These are phyloP conservation scores for Leptomonas pyrrhocoris DNA, from an alignment of 208 protist genomes.

Conservation along the genomic window DNA sequence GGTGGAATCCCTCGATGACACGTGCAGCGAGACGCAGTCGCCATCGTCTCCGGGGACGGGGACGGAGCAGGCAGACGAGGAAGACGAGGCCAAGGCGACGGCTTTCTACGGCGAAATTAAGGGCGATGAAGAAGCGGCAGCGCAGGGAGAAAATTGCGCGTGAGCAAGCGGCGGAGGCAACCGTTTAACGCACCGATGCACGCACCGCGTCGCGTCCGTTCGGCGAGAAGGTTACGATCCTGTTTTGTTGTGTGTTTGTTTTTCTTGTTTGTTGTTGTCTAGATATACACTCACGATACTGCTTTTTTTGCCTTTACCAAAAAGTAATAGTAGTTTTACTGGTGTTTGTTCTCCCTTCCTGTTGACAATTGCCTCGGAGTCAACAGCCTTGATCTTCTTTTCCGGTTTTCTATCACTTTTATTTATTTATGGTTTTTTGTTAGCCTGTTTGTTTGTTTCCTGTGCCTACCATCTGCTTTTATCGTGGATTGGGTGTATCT, in stretches of 20 bases:
- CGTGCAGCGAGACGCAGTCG: slow-evolving; percentile 20
- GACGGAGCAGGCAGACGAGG: neutral
- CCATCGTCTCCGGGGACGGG: neutral
- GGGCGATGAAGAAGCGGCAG: neutral
- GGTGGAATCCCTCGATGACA: slow-evolving; percentile 28
- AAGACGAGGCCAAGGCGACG: neutral
- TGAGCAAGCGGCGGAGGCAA: neutral
- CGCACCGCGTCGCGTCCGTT: no score
- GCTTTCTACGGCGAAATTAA: neutral
- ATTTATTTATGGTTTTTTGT: no score
- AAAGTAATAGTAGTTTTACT: neutral
- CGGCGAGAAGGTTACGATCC: no score
- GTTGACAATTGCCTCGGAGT: neutral
- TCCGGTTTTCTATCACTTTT: neutral
- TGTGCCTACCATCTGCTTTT: neutral
- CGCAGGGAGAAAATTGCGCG: neutral
- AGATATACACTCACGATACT: neutral
- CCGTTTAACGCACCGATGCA: no score
- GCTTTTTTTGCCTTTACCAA: slow-evolving; percentile 13
- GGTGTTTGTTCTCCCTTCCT: neutral
- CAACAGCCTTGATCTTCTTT: neutral
- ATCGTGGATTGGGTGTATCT: neutral
- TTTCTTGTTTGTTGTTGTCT: neutral
- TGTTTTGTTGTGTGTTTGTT: no score
- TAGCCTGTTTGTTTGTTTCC: no score